Evolutionary conservation across 2,329 filamentous ascomycete species (phyloP), one percentile per base, ranked within the genome.

Genomic region (Verruconis gallopava): DNA sequence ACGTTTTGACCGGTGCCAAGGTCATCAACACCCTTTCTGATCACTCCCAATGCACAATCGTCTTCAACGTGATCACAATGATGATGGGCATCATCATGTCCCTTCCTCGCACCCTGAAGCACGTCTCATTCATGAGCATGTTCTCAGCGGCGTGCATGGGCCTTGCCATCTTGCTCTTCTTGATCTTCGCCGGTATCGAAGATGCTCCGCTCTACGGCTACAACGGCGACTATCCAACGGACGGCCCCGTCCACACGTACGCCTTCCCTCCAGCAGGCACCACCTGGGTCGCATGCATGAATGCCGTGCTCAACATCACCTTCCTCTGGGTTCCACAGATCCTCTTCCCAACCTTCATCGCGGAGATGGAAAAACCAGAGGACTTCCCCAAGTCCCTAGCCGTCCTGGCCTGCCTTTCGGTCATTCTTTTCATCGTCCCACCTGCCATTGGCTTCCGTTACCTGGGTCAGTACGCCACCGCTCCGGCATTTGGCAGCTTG

Each of bases 241-340:
- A 53, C 21, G 66, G 67, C 9, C 47, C 46, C 0, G 67, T 70
- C 15, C 57, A 51, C 36, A 69, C 66, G 12, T 69, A 69, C 43
- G 65, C 65, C 5, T 68, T 68, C 51, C 66, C 67, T 13, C 57
- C 58, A 1, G 50, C 60, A 2, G 66, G 64, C 11, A 69, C 66
- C 1, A 66, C 59, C 2, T 71, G 59, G 55, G 62, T 71, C 5
- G 57, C 52, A 1, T 66, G 62, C 50, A 64, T 69, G 61, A 70
- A 70, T 41, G 67, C 67, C 12, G 65, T 69, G 1, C 49, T 69
- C 11, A 69, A 67, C 47, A 65, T 67, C 46, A 67, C 65, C 13
- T 69, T 68, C 50, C 55, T 68, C 36, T 69, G 65, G 66, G 64
- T 69, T 1, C 66, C 67, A 2, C 67, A 71, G 45, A 69, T 69